These are phyloP conservation scores for Fusarium sp. DNA, from an alignment of 2,329 filamentous ascomycete genomes.

Conservation along the genomic window DNA sequence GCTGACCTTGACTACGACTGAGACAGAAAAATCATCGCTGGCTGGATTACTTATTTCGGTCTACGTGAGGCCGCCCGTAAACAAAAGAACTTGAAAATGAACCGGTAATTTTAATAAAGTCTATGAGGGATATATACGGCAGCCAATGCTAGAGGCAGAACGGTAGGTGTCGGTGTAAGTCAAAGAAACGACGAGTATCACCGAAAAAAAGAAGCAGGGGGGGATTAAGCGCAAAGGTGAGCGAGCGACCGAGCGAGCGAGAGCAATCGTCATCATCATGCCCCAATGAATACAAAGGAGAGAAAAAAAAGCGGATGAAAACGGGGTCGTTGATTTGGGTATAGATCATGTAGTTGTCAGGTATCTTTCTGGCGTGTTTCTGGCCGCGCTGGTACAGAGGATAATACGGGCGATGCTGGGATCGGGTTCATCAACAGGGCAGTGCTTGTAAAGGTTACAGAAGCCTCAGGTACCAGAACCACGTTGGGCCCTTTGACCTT, in stretches of 20 bases:
- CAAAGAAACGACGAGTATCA: slow-evolving; percentile 13
- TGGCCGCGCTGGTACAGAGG: slow-evolving; percentile 12
- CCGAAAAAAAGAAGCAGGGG: slow-evolving; percentile 19
- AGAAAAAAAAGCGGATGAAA: slow-evolving; percentile 7
- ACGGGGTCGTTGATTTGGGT: background rate
- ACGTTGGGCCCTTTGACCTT: background rate
- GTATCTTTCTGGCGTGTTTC: slow-evolving; percentile 13
- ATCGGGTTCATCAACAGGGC: slow-evolving; percentile 7
- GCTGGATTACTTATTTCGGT: background rate
- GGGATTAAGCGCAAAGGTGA: background rate
- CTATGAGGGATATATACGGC: slow-evolving; percentile 29
- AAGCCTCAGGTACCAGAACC: slow-evolving; percentile 16
- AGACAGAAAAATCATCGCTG: background rate
- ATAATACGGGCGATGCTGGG: slow-evolving; percentile 10
- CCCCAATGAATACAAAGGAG: background rate
- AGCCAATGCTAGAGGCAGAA: slow-evolving; percentile 17
- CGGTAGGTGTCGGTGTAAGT: slow-evolving; percentile 26
- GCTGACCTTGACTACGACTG: slow-evolving; percentile 14
- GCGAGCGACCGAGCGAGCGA: background rate
- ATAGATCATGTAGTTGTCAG: slow-evolving; percentile 15
- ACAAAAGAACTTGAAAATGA: background rate
- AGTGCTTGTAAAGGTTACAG: slow-evolving; percentile 12
- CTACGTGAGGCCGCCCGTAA: slow-evolving; percentile 19
- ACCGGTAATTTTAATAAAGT: background rate
- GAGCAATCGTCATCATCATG: slow-evolving; percentile 6